phyloP scores from a whole-genome alignment of 2,329 filamentous ascomycete species.

The Hortaea werneckii region DNA sequence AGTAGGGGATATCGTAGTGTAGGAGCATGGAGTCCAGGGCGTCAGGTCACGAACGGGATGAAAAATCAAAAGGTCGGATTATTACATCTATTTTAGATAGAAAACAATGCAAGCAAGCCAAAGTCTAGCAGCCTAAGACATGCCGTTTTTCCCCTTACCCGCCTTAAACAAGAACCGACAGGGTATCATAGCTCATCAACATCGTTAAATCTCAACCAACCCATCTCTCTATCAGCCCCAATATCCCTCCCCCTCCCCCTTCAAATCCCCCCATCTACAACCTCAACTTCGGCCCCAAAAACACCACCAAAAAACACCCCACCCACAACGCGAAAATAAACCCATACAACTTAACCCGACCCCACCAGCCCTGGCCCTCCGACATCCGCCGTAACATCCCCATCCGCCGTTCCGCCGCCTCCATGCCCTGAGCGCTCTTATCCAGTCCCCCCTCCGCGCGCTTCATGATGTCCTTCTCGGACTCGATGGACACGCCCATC shows the following conservation, averaged over 20 bases:
- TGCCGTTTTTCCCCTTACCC: too few species aligned
- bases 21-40: neutral
- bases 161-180: too few species aligned
- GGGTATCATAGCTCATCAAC: too few species aligned
- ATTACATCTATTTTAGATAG: neutral
- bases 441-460: slow-evolving; percentile 67
- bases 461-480: slow-evolving; percentile 61
- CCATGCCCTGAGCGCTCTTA: slow-evolving; percentile 64
- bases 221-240: too few species aligned
- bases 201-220: too few species aligned
- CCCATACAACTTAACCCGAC: slow-evolving; percentile 66
- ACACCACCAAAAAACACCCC: slow-evolving; percentile 67
- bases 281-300: slow-evolving; percentile 76
- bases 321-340: slow-evolving; percentile 77
- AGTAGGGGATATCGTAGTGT: neutral
- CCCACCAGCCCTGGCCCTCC: slow-evolving; percentile 79
- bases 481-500: slow-evolving; percentile 63
- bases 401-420: slow-evolving; percentile 67
- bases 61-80: neutral
- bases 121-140: too few species aligned
- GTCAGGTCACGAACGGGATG: neutral
- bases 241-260: neutral
- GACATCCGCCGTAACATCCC: slow-evolving; percentile 66
- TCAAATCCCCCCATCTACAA: slow-evolving; percentile 46
- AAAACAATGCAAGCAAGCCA: neutral